Evolutionary conservation across 768 basidiomycete species (phyloP).

Genomic region (Mrakia frigida): DNA sequence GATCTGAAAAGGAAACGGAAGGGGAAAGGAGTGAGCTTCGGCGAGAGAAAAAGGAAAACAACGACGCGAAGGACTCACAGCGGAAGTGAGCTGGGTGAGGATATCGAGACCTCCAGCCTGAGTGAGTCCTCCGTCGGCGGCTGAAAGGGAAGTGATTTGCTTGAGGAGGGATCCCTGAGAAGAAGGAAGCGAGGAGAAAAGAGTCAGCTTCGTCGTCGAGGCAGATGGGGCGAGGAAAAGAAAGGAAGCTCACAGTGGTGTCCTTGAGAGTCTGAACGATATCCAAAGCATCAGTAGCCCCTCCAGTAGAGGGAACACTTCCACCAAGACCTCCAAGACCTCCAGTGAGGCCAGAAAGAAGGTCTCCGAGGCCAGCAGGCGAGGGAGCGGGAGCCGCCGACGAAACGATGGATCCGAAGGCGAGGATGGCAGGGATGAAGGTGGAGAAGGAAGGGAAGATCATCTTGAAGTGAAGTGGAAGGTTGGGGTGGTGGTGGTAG

Average conservation of each 20-base stretch:
- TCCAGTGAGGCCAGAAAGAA: not conserved
- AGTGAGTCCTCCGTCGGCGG: not conserved
- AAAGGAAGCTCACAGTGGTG: not conserved
- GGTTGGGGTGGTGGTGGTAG: not conserved
- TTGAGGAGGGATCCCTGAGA: not conserved
- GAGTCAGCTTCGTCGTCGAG: not conserved
- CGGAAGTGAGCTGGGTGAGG: not conserved
- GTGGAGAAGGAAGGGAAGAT: conserved; percentile 14
- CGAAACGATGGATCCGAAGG: not conserved
- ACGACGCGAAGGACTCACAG: not conserved
- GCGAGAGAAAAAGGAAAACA: not conserved
- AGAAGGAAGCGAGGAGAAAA: not conserved
- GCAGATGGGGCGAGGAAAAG: not conserved
- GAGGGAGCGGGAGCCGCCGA: not conserved
- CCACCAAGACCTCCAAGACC: too few relatives aligned
- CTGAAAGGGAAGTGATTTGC: not conserved
- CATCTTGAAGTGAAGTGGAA: not conserved
- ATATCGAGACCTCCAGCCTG: not conserved
- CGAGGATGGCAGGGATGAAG: not conserved
- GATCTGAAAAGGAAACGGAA: not conserved
- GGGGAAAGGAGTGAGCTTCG: not conserved
- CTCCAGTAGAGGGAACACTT: too few relatives aligned
- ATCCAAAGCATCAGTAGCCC: not conserved
- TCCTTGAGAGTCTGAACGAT: not conserved
- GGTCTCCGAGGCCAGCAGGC: not conserved